phyloP scores from a whole-genome alignment of 83 land plant species.

The Thuja plicata region DNA sequence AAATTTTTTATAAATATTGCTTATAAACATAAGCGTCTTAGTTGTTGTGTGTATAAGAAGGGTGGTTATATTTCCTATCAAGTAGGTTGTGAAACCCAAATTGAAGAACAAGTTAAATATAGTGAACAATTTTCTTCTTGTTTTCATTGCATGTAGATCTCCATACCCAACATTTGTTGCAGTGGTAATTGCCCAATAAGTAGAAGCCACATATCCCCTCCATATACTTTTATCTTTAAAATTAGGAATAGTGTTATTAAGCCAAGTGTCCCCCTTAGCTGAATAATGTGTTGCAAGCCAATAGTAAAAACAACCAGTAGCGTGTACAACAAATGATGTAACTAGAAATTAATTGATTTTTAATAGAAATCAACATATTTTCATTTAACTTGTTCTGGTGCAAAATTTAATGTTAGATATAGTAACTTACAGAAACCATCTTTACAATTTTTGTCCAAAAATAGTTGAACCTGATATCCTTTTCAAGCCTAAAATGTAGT shows the following conservation, averaged over 20 bases:
- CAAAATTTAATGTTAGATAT: no score
- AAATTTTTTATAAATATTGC: background rate
- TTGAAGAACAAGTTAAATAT: constrained; percentile 63
- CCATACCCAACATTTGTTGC: constrained; percentile 59
- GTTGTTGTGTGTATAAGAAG: constrained; percentile 50
- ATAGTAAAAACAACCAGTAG: constrained; percentile 37
- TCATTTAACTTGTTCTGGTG: background rate
- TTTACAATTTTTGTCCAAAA: constrained; percentile 51
- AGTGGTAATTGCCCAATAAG: constrained; percentile 67
- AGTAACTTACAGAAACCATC: constrained; percentile 51
- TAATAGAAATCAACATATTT: background rate
- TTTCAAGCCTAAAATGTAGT: constrained; percentile 45
- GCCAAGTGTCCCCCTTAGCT: constrained; percentile 41
- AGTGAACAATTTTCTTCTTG: constrained; percentile 37
- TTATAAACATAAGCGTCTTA: constrained; percentile 48
- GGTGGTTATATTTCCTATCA: constrained; percentile 71
- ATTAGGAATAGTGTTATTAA: constrained; percentile 27
- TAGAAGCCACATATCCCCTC: constrained; percentile 53
- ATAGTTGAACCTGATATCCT: constrained; percentile 49
- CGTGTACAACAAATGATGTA: constrained; percentile 21
- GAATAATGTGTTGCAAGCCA: constrained; percentile 50
- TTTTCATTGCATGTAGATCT: constrained; percentile 49
- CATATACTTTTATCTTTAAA: constrained; percentile 43
- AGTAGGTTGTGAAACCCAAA: constrained; percentile 60
- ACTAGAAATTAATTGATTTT: constrained; percentile 9